phyloP scores from a whole-genome alignment of 2,329 filamentous ascomycete genomes.

The Dothideomycetes sp. region DNA sequence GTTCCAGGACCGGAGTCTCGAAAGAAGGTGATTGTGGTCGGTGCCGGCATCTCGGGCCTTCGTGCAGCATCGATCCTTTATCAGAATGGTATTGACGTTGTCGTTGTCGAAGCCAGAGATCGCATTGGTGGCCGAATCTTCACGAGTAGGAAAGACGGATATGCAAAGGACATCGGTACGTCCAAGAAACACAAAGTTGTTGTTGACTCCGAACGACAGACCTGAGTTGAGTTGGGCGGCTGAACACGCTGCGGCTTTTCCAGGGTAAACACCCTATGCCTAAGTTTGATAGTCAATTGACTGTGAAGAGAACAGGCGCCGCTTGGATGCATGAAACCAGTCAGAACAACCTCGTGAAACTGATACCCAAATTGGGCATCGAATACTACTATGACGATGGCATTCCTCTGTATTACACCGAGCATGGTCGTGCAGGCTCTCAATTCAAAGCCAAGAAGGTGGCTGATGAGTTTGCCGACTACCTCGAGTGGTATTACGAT shows the following conservation, averaged over 20 bases:
- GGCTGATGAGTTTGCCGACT: constrained; percentile 34
- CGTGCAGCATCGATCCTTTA: constrained; percentile 24
- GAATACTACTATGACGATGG: constrained; percentile 37
- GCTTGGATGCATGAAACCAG: constrained; percentile 37
- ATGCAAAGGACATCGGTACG: constrained; percentile 5
- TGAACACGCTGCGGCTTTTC: constrained; percentile 1
- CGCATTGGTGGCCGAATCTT: constrained; percentile 27
- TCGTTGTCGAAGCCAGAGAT: constrained; percentile 22
- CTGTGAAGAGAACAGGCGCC: constrained; percentile 21
- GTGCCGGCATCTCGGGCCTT: constrained; percentile 25
- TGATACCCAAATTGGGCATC: constrained; percentile 30
- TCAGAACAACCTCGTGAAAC: constrained; percentile 32
- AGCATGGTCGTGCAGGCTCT: constrained; percentile 29
- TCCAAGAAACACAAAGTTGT: constrained; percentile 9
- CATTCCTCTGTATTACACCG: constrained; percentile 30
- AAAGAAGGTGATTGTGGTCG: constrained; percentile 23
- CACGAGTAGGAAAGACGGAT: constrained; percentile 25
- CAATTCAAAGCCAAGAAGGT: constrained; percentile 38
- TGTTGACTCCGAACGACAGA: constrained; percentile 17
- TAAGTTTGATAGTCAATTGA: neutral
- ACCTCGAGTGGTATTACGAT: constrained; percentile 30
- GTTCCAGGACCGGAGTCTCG: constrained; percentile 1
- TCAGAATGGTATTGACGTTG: constrained; percentile 24
- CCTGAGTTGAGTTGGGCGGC: neutral
- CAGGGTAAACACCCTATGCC: neutral